Evolutionary conservation across 805 yeast species (phyloP).

Genomic region (Soucietia sequanensis): DNA sequence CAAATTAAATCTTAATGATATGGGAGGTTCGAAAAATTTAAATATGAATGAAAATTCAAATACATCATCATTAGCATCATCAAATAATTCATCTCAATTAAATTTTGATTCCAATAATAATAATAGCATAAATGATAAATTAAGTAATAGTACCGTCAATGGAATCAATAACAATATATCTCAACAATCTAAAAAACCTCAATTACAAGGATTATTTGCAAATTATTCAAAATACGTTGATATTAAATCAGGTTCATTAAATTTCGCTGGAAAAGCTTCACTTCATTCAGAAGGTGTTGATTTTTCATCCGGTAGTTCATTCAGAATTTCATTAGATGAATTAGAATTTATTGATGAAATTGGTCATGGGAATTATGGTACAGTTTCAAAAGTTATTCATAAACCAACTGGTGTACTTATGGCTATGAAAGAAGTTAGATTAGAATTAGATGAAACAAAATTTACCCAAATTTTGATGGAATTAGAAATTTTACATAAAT

Average conservation of each 20-base stretch:
- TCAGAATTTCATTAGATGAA: slow-evolving; percentile 83
- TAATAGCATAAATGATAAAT: too few species aligned
- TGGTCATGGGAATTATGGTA: slow-evolving; percentile 96
- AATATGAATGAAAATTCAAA: slow-evolving; percentile 5
- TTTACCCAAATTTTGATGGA: slow-evolving; percentile 96
- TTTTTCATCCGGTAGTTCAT: slow-evolving; percentile 83
- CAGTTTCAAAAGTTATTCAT: slow-evolving; percentile 89
- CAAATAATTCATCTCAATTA: slow-evolving; percentile 3
- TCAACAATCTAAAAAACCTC: slow-evolving; percentile 28
- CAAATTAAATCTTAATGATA: slow-evolving; percentile 30
- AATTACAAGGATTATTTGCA: slow-evolving; percentile 66
- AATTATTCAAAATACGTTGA: slow-evolving; percentile 86
- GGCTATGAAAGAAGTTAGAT: slow-evolving; percentile 97
- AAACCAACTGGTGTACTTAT: slow-evolving; percentile 87
- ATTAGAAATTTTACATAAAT: slow-evolving; percentile 87
- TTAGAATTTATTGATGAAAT: slow-evolving; percentile 79
- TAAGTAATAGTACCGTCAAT: slow-evolving; percentile 13
- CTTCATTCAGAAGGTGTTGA: slow-evolving; percentile 89
- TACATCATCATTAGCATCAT: slow-evolving; percentile 7
- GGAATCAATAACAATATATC: too few species aligned
- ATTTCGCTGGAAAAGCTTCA: slow-evolving; percentile 91
- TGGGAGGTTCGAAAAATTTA: not conserved
- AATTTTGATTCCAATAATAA: slow-evolving; percentile 13
- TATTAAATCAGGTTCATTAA: slow-evolving; percentile 86
- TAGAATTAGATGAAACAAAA: slow-evolving; percentile 91